A percentile compares a stretch with the other conserved stretches of the same genome.
phyloP scores from a whole-genome alignment of 805 yeast genomes.

The Danielia reshetovae region DNA sequence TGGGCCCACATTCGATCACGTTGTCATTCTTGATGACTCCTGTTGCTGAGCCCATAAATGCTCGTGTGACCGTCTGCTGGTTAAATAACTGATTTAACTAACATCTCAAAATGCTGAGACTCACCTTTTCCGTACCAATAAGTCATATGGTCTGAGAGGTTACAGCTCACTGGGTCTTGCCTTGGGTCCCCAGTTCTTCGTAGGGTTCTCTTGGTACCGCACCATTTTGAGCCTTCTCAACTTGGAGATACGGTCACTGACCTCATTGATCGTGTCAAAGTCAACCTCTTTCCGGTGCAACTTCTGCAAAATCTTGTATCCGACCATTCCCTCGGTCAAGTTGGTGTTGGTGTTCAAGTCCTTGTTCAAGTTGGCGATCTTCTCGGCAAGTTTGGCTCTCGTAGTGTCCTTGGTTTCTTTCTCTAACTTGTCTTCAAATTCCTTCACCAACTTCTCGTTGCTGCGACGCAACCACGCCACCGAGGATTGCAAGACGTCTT shows the following conservation, averaged over 20 bases:
- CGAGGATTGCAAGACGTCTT: conserved; percentile 67
- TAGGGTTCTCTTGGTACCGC: conserved; percentile 88
- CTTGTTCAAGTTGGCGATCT: conserved; percentile 21
- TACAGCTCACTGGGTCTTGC: conserved; percentile 51
- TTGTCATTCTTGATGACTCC: no score
- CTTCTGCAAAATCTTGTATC: conserved; percentile 51
- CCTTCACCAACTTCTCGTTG: conserved; percentile 26
- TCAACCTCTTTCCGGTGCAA: conserved; percentile 41
- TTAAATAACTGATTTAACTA: no score
- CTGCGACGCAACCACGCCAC: conserved; percentile 50
- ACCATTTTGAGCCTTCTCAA: conserved; percentile 77
- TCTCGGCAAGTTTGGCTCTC: conserved; percentile 8
- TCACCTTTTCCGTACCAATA: no score
- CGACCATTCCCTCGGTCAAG: conserved; percentile 40
- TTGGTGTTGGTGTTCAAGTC: conserved; percentile 39
- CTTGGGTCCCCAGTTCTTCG: conserved; percentile 97
- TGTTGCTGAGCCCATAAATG: no score
- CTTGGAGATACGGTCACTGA: conserved; percentile 53
- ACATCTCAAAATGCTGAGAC: no score
- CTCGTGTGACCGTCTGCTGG: no score
- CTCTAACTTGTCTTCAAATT: conserved; percentile 12
- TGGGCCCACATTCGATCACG: no score
- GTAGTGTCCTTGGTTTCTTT: conserved; percentile 13
- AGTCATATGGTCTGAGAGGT: no score
- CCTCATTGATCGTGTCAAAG: conserved; percentile 57